These are phyloP conservation scores for Colletotrichum spinosum DNA, from an alignment of 2,329 filamentous ascomycete genomes.

Conservation along the genomic window DNA sequence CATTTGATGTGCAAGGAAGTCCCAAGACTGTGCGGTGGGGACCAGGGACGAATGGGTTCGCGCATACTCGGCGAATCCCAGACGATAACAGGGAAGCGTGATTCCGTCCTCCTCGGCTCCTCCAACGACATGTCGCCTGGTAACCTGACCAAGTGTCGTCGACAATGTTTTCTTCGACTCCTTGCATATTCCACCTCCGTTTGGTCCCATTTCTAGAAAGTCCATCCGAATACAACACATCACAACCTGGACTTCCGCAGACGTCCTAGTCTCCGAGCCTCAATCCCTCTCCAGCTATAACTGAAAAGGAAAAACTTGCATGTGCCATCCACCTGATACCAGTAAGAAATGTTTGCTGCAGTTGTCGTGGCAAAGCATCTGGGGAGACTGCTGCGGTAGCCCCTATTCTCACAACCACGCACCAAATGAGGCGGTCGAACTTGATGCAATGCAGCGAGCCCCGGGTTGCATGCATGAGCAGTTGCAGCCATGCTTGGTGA, in stretches of 20 bases:
- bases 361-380: conserved; percentile 15
- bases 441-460: conserved; percentile 26
- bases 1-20: neutral
- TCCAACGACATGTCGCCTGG: neutral
- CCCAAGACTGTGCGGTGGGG: conserved; percentile 9
- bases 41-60: conserved; percentile 11
- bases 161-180: conserved; percentile 17
- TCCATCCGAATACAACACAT: conserved; percentile 1
- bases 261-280: conserved; percentile 1
- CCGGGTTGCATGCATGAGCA: conserved; percentile 21
- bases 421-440: conserved; percentile 28
- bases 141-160: neutral
- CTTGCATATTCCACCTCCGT: conserved; percentile 6
- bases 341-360: conserved; percentile 14
- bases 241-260: neutral
- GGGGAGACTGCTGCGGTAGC: conserved; percentile 5
- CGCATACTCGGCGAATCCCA: conserved; percentile 9
- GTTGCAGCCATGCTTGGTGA: conserved; percentile 21
- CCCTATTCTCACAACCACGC: conserved; percentile 6
- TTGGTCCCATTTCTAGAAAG: conserved; percentile 2
- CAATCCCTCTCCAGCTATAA: neutral
- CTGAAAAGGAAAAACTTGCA: neutral
- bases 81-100: conserved; percentile 12
- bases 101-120: conserved; percentile 5
- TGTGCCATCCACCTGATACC: conserved; percentile 2